Percentiles rank a stretch among this genome's conserved stretches.
phyloP scores from a whole-genome alignment of 805 yeast species.

The Candida chauliodis region DNA sequence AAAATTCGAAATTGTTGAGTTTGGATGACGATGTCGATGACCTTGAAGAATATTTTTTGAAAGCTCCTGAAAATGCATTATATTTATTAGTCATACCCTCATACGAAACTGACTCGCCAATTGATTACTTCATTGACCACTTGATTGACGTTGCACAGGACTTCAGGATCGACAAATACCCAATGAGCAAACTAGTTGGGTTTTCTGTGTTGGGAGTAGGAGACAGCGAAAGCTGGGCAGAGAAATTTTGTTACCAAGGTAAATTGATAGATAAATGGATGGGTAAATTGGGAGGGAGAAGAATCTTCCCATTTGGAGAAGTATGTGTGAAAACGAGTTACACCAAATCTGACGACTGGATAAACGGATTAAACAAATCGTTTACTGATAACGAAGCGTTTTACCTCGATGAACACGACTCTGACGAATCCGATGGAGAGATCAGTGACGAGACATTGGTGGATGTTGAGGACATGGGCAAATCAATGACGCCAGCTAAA shows the following conservation, averaged over 20 bases:
- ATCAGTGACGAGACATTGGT: slow-evolving; percentile 44
- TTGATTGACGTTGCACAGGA: slow-evolving; percentile 79
- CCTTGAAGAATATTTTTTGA: slow-evolving; percentile 75
- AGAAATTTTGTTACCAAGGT: slow-evolving; percentile 85
- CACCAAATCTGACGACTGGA: slow-evolving; percentile 63
- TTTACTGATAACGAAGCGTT: slow-evolving; percentile 72
- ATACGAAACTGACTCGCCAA: slow-evolving; percentile 88
- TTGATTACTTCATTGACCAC: slow-evolving; percentile 81
- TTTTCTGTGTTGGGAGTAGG: slow-evolving; percentile 87
- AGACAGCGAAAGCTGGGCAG: slow-evolving; percentile 76
- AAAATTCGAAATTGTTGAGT: slow-evolving; percentile 46
- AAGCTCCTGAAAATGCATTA: slow-evolving; percentile 49
- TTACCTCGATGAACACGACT: slow-evolving; percentile 55
- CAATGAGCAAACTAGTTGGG: slow-evolving; percentile 66
- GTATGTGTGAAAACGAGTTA: slow-evolving; percentile 65
- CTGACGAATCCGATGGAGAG: slow-evolving; percentile 44
- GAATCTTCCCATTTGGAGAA: slow-evolving; percentile 79
- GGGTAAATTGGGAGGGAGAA: slow-evolving; percentile 80
- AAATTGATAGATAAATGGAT: slow-evolving; percentile 67
- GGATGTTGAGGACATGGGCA: slow-evolving; percentile 84
- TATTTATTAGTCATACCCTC: slow-evolving; percentile 82
- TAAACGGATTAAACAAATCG: slow-evolving; percentile 52
- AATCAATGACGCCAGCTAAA: slow-evolving; percentile 5
- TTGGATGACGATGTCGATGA: slow-evolving; percentile 81
- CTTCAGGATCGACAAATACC: slow-evolving; percentile 80